Conservation (phyloP, 768 basidiomycete species). For the Gyrodon lividus region DNA sequence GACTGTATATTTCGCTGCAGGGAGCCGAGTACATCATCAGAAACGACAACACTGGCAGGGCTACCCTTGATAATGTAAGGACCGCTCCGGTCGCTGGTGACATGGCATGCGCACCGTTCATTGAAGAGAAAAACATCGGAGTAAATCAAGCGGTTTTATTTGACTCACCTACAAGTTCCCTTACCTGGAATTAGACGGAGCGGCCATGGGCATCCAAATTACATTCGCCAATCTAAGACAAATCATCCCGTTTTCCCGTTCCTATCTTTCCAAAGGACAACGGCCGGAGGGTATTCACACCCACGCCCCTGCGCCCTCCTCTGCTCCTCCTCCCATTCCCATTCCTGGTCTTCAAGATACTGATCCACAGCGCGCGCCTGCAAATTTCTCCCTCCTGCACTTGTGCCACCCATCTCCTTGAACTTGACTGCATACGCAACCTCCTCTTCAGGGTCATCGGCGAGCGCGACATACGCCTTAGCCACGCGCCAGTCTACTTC, state of each 20-base stretch:
- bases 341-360: constrained; percentile 70
- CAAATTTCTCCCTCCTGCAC: constrained; percentile 22
- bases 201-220: too few relatives aligned
- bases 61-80: constrained; percentile 37
- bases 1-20: constrained; percentile 17
- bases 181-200: neutral
- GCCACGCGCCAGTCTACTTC: constrained; percentile 68
- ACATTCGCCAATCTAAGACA: too few relatives aligned
- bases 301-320: constrained; percentile 24
- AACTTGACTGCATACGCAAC: constrained; percentile 18
- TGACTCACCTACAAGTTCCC: too few relatives aligned
- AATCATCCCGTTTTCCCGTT: neutral
- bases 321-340: constrained; percentile 67
- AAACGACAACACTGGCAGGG: constrained; percentile 45
- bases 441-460: constrained; percentile 38
- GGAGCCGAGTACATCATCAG: constrained; percentile 37
- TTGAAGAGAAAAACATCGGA: constrained; percentile 39
- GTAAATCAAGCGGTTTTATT: constrained; percentile 15
- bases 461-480: constrained; percentile 67
- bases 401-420: constrained; percentile 23
- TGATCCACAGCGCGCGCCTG: constrained; percentile 53
- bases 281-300: neutral
- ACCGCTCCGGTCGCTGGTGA: neutral
- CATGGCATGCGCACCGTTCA: neutral
- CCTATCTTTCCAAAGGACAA: neutral